phyloP scores from a whole-genome alignment of 352 stramenopile species.

The Thalassiosira allenii region DNA sequence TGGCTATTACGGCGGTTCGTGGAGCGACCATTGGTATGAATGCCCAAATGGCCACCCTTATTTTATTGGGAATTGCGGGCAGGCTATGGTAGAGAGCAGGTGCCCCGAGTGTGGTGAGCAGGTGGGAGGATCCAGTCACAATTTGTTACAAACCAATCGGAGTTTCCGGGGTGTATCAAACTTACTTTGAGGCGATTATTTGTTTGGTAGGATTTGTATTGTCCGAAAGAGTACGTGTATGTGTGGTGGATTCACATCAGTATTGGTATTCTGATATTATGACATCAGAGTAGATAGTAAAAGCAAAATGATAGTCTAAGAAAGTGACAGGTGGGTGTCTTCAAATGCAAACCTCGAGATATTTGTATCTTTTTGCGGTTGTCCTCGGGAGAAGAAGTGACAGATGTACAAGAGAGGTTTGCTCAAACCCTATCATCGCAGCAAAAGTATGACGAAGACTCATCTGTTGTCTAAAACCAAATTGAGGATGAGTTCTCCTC shows the following conservation, averaged over 20 bases:
- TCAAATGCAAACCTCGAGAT: too few relatives aligned
- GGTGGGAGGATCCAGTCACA: conserved; percentile 83
- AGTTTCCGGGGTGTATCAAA: background rate
- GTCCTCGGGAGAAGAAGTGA: too few relatives aligned
- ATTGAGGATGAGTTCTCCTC: too few relatives aligned
- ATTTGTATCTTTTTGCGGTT: too few relatives aligned
- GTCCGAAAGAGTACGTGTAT: background rate
- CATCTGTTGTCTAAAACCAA: too few relatives aligned
- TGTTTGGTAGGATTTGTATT: background rate
- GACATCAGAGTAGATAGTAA: too few relatives aligned
- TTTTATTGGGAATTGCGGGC: conserved; percentile 88
- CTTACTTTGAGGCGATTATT: background rate
- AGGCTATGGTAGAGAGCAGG: conserved; percentile 82
- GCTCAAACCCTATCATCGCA: too few relatives aligned
- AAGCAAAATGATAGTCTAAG: too few relatives aligned
- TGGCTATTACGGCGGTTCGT: conserved; percentile 38
- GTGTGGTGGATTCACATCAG: background rate
- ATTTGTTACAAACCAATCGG: conserved; percentile 30
- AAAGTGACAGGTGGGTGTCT: too few relatives aligned
- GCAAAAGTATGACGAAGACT: too few relatives aligned
- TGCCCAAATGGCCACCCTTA: conserved; percentile 89
- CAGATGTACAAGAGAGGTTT: too few relatives aligned
- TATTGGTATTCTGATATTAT: too few relatives aligned
- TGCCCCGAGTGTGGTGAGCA: conserved; percentile 86
- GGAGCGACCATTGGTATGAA: conserved; percentile 82